A percentile compares a stretch with the other conserved stretches of the same genome.
Conservation (phyloP, 225 moss, liverwort and hornwort genomes). For the Pseudoscleropodium purum region DNA sequence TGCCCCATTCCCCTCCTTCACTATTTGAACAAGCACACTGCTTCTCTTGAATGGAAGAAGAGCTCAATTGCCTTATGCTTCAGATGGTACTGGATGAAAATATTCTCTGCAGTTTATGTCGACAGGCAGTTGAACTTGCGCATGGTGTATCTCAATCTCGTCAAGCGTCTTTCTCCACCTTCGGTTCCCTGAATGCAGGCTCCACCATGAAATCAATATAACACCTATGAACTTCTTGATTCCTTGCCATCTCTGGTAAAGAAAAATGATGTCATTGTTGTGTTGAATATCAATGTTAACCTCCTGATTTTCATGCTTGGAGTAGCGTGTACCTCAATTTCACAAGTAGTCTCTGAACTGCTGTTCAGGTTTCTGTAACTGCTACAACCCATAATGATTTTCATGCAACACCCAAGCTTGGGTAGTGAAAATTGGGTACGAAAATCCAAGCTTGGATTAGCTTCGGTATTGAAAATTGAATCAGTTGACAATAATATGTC, state of each 20-base stretch:
- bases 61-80: not conserved
- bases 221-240: not conserved
- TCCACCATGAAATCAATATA: not conserved
- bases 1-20: constrained; percentile 23
- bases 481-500: not conserved
- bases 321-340: not conserved
- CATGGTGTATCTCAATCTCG: not conserved
- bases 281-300: not conserved
- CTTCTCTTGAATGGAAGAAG: not conserved
- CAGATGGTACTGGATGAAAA: not conserved
- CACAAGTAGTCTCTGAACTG: not conserved
- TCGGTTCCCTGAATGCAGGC: not conserved
- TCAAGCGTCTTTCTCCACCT: not conserved
- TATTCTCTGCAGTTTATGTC: not conserved
- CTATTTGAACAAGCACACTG: not conserved
- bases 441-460: too few species aligned
- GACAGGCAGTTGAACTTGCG: not conserved
- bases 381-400: not conserved
- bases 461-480: not conserved
- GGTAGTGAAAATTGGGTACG: too few species aligned
- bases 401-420: not conserved
- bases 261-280: not conserved
- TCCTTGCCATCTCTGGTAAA: not conserved
- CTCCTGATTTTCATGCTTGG: not conserved
- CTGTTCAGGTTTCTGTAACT: not conserved